Base-by-base conservation (phyloP, 768 basidiomycete genomes). In the Lentinula boryana region DNA sequence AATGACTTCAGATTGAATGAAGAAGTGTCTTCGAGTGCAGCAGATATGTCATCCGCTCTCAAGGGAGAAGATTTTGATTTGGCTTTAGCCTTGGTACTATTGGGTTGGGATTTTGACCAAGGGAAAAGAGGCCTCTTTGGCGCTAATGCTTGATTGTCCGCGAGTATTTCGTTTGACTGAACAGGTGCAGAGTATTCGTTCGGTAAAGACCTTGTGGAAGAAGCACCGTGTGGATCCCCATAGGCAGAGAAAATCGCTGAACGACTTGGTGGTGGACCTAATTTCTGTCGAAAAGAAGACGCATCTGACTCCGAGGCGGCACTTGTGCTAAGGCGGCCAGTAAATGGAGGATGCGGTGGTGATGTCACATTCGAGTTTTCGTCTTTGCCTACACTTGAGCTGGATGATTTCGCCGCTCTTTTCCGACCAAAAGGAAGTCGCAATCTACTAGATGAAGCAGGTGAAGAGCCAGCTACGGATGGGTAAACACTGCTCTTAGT, bases 1-100 rank as follows among this genome's bases (percentile, higher is more conserved):
- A 91, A 91, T 1, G 90, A 79, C 65, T 81, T 86, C 64, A 91
- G 81, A 72, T 87, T 89, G 74, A 91, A 91, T 0, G 87, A 88
- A 3, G 66, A 49, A 18, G n/a, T 10, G 67, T 63, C 58, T 62
- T 68, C 16, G 71, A 61, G 1, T 72, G 66, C 16, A 70, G 66
- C 6, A 77, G 60, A n/a, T 77, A 61, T 61, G 75, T 72, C 49
- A 69, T 63, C 62, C 36, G 75, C 70, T 54, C 33, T 59, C 27
- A 38, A n/a, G 13, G 43, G 48, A 1, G 31, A 44, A 6, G 58
- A 36, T 50, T 48, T 49, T 50, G 55, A 36, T 40, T 59, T 50
- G 35, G 13, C 38, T 44, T 57, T 57, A 31, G 27, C 44, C 32
- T 57, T 49, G 38, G 58, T 59, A 49, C 13, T 59, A 9, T 18